These are phyloP conservation scores for Sphagnum magellanicum DNA, from an alignment of 228 moss, liverwort and hornwort species.

Conservation along the genomic window DNA sequence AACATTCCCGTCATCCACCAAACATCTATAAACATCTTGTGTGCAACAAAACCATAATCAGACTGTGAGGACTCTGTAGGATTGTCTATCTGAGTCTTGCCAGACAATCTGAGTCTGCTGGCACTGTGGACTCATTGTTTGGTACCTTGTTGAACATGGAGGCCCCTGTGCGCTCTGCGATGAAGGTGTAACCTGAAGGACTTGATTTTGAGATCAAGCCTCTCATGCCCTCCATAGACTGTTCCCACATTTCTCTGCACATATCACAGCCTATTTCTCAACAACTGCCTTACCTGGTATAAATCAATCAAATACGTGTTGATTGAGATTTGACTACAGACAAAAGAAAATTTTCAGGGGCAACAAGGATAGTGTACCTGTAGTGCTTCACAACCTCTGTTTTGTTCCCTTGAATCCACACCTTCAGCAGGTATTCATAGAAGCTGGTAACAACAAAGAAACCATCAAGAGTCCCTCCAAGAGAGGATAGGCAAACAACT, in stretches of 20 bases:
- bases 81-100: too few species aligned
- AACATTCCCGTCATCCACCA: too few species aligned
- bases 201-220: slow-evolving; percentile 57
- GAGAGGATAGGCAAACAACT: too few species aligned
- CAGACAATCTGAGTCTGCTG: too few species aligned
- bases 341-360: not conserved
- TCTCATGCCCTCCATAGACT: slow-evolving; percentile 90
- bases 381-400: slow-evolving; percentile 93
- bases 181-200: slow-evolving; percentile 67
- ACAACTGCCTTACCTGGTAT: not conserved
- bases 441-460: slow-evolving; percentile 45
- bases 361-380: slow-evolving; percentile 31
- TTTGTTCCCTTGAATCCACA: slow-evolving; percentile 87
- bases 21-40: too few species aligned
- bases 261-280: not conserved
- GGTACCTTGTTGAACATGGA: slow-evolving; percentile 43
- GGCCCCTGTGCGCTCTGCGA: slow-evolving; percentile 65
- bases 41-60: too few species aligned
- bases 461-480: too few species aligned
- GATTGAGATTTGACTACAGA: not conserved
- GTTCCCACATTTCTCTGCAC: slow-evolving; percentile 94
- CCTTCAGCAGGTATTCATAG: slow-evolving; percentile 94
- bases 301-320: not conserved
- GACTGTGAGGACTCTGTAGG: too few species aligned
- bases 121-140: too few species aligned